Conservation (phyloP, 2,329 filamentous ascomycete species). For the Ciborinia camelliae region DNA sequence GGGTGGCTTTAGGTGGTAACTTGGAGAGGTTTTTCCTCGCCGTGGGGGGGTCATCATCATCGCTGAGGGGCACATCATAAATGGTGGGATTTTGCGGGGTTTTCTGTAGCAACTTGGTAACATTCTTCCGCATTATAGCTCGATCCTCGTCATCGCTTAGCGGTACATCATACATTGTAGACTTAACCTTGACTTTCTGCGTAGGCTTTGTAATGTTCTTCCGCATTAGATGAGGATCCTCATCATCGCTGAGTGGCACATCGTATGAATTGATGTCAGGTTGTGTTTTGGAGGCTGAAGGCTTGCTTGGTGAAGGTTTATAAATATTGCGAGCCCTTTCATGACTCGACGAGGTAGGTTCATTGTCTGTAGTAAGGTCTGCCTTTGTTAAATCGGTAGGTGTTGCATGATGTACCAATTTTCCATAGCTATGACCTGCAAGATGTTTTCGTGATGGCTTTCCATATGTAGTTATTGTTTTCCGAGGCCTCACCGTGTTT, state of each 20-base stretch:
- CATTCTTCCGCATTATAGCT: conserved; percentile 19
- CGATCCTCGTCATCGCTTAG: conserved; percentile 23
- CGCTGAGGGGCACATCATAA: conserved; percentile 6
- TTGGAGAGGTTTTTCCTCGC: conserved; percentile 13
- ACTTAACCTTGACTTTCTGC: conserved; percentile 4
- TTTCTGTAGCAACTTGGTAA: conserved; percentile 23
- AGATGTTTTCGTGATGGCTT: conserved; percentile 35
- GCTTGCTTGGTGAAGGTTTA: conserved; percentile 10
- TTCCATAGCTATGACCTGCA: conserved; percentile 31
- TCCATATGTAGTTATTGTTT: conserved; percentile 37
- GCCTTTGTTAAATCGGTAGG: conserved; percentile 25
- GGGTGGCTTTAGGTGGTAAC: conserved; percentile 12
- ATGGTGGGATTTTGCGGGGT: neutral
- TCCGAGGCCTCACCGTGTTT: conserved; percentile 29
- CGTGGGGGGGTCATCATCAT: neutral
- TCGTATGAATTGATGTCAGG: conserved; percentile 26
- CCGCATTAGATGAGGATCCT: conserved; percentile 14
- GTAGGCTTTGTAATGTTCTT: conserved; percentile 16
- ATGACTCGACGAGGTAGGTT: conserved; percentile 12
- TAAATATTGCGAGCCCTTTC: conserved; percentile 9
- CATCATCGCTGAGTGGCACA: conserved; percentile 30
- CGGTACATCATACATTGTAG: conserved; percentile 28
- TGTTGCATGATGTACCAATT: conserved; percentile 26
- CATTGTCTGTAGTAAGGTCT: conserved; percentile 11
- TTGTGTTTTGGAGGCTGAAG: conserved; percentile 9